These are phyloP conservation scores for Apocynum venetum DNA, from an alignment of 257 asterid species.

Conservation along the genomic window DNA sequence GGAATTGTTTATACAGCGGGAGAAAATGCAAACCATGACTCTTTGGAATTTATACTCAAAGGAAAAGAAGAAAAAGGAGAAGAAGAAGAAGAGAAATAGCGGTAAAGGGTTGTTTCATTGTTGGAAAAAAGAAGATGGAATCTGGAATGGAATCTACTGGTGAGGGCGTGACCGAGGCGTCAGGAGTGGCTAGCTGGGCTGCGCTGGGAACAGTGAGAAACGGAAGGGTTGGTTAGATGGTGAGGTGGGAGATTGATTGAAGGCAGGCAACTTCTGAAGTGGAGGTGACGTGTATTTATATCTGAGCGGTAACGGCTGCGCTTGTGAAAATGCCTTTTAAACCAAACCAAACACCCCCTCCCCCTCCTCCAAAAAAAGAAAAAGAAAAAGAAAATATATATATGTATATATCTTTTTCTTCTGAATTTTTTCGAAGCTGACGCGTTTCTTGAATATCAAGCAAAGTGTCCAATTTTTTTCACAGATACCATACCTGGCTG, in stretches of 20 bases:
- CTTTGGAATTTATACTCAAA: conserved; percentile 21
- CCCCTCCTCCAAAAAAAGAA: too few species aligned
- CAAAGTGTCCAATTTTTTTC: background rate
- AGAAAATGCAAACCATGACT: conserved; percentile 32
- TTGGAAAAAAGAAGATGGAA: background rate
- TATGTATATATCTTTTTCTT: background rate
- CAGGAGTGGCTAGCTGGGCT: background rate
- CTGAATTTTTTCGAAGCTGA: conserved; percentile 6
- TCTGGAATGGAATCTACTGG: conserved; percentile 12
- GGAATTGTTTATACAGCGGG: conserved; percentile 14
- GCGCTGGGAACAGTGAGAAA: background rate
- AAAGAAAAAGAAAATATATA: too few species aligned
- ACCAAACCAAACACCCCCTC: conserved; percentile 13
- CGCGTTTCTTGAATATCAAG: conserved; percentile 22
- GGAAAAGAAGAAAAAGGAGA: background rate
- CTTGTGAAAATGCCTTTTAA: background rate
- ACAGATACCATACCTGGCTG: background rate
- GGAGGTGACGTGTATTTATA: conserved; percentile 15
- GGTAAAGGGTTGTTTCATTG: background rate
- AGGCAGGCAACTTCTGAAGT: background rate
- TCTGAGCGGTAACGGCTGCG: conserved; percentile 13
- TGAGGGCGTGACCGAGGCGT: background rate
- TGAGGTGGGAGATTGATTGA: background rate
- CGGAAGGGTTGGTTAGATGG: background rate
- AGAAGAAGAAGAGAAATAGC: background rate